Base-by-base conservation (phyloP, 2,329 filamentous ascomycete genomes). In the Colletotrichum ledebouriae region DNA sequence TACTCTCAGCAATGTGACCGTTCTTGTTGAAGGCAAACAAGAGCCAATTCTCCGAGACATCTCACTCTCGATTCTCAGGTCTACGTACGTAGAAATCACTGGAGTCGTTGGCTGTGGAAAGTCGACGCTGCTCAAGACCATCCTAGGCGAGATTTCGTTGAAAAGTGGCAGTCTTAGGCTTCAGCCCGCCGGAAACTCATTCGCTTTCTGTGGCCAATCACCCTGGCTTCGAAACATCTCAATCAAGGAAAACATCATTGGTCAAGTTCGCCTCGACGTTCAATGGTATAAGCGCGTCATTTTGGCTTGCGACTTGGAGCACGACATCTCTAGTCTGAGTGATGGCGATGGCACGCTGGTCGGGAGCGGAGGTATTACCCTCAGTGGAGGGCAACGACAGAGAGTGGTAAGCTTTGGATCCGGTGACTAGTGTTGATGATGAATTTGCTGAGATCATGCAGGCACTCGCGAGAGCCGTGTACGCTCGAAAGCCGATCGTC, bases 281-380 rank as follows among this genome's bases (percentile, higher is more conserved):
- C 34, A 52, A 1, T 77, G 79, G 73, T 80, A 82, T 0, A 25
- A 77, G 1, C 66, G 74, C 10, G 76, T 77, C 3, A 3, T 73
- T 20, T 42, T 53, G n/a, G 68, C 70, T 2, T 73, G 71, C 33
- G 70, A 60, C 25, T 20, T 73, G 4, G 47, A 50, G 4, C 17
- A 69, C 10, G 71, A 73, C 42, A 49, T 73, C 22, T 17, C 50
- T 1, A 15, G 46, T n/a, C 63, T 77, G 12, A 70, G 72, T 2
- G 60, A 72, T 13, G 73, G 17, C 37, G 72, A 62, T 6, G 41
- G 29, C n/a, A 66, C 57, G 9, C 53, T 49, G 4, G 46, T 72
- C 62, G 55, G 64, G 39, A 73, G 67, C 34, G 59, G 70, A n/a
- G 69, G 66, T 17, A 49, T 71, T 11, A 63, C 70, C 41, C 56